Percentiles rank a stretch among this genome's conserved stretches.
These are phyloP conservation scores for Geosmithia putterillii DNA, from an alignment of 2,329 filamentous ascomycete species.

Conservation along the genomic window DNA sequence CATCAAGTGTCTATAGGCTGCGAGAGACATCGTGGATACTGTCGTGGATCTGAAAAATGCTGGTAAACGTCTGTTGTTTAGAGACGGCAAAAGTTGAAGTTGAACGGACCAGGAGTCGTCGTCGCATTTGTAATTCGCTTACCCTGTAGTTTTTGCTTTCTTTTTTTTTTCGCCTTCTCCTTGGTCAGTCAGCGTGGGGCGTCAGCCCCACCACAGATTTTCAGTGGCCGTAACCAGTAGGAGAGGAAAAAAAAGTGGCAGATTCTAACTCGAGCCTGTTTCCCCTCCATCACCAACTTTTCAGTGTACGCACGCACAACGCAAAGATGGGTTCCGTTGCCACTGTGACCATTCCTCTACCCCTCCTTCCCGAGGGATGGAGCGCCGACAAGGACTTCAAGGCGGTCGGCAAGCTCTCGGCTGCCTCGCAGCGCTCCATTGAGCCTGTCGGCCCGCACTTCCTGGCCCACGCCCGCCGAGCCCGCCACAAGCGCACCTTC, in stretches of 20 bases:
- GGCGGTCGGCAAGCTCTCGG: slow-evolving; percentile 62
- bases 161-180: not conserved
- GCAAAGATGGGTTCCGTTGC: slow-evolving; percentile 50
- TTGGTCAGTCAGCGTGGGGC: not conserved
- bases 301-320: slow-evolving; percentile 3
- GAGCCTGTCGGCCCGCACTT: slow-evolving; percentile 97
- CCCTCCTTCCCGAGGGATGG: slow-evolving; percentile 71
- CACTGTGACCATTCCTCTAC: slow-evolving; percentile 54
- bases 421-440: slow-evolving; percentile 72
- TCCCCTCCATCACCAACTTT: slow-evolving; percentile 6
- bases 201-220: not conserved
- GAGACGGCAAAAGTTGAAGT: not conserved
- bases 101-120: not conserved
- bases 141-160: not conserved
- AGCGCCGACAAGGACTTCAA: slow-evolving; percentile 87
- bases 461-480: slow-evolving; percentile 89
- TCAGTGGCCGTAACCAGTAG: not conserved
- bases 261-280: slow-evolving; percentile 4
- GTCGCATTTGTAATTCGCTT: not conserved
- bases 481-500: slow-evolving; percentile 94
- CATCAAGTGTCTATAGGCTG: slow-evolving; percentile 70
- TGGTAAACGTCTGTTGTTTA: not conserved
- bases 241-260: slow-evolving; percentile 3
- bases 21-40: slow-evolving; percentile 43
- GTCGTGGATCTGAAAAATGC: not conserved